These are phyloP conservation scores for Mimosa bimucronata DNA, from an alignment of 306 rosid species.

Conservation along the genomic window DNA sequence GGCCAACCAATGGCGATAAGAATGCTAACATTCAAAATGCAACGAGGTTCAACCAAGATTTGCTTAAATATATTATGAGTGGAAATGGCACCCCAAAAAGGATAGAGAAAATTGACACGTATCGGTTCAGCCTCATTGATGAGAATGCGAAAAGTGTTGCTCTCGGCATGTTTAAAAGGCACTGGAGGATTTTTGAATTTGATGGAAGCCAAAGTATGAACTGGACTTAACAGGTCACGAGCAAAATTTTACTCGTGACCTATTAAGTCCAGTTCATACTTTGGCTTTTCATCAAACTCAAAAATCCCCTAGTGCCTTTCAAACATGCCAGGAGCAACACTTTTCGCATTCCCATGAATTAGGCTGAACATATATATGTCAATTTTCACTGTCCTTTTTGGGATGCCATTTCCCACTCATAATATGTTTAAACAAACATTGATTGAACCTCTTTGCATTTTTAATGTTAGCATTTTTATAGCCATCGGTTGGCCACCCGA, in stretches of 20 bases:
- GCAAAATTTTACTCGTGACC: constrained; percentile 39
- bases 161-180: constrained; percentile 88
- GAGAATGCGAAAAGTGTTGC: constrained; percentile 72
- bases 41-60: constrained; percentile 71
- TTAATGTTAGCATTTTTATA: constrained; percentile 61
- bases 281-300: constrained; percentile 92
- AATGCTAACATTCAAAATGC: constrained; percentile 65
- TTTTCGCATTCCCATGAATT: constrained; percentile 71
- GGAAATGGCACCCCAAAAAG: constrained; percentile 79
- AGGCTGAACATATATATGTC: constrained; percentile 73
- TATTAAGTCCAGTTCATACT: constrained; percentile 68
- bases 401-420: constrained; percentile 75
- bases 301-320: constrained; percentile 96
- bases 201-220: constrained; percentile 90
- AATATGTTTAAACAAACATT: constrained; percentile 64
- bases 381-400: constrained; percentile 58
- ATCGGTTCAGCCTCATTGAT: constrained; percentile 74
- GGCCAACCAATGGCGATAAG: constrained; percentile 88
- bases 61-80: constrained; percentile 61
- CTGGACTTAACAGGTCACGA: constrained; percentile 58
- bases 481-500: constrained; percentile 95
- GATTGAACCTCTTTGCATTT: constrained; percentile 73
- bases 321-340: constrained; percentile 76
- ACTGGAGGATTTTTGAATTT: constrained; percentile 89
- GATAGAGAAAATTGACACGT: constrained; percentile 55